Base-by-base conservation (phyloP, 2,329 filamentous ascomycete species). In the Aureobasidium namibiae region DNA sequence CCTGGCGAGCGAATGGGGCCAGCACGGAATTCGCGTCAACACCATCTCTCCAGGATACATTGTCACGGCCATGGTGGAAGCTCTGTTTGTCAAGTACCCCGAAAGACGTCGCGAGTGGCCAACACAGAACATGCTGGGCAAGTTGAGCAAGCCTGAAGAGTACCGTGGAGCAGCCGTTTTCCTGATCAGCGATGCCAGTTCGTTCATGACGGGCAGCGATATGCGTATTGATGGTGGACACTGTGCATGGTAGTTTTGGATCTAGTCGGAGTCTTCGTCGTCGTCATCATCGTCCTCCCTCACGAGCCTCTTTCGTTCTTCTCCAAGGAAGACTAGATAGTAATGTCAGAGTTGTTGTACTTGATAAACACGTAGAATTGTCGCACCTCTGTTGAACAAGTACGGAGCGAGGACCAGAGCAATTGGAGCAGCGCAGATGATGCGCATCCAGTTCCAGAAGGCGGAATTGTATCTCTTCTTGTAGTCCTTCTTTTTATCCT, bases 1-100 rank as follows among this genome's bases (percentile, higher is more conserved):
- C 69, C 77, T 91, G 9, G 88, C 87, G 1, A 74, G 81, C 10
- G 88, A 92, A 71, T 90, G 87, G 88, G 88, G 87, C 48, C 72
- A 77, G 65, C 74, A 88, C 69, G 84, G 83, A 38, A 92, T 94
- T 67, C 82, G 89, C 2, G 86, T 92, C 62, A 92, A 94, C 75
- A 90, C 87, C 14, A 82, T 94, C 63, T 90, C 86, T 21, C 88
- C 89, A 0, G 89, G 89, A 39, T 90, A 91, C 70, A 90, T 91
- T 67, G 81, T 88, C 23, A 91, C 88, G 1, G 83, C 87, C 23
- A 95, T 96, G 91, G 89, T 92, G 1, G 83, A 89, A 69, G 81
- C 83, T 60, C 81, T 95, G 33, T 94, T 96, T 67, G 80, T 85
- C 64, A 80, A 87, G 63, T 88, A 83, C 64, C 90, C 90, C 0